These are phyloP conservation scores for Graphilbum fragrans DNA, from an alignment of 2,329 filamentous ascomycete genomes.

Conservation along the genomic window DNA sequence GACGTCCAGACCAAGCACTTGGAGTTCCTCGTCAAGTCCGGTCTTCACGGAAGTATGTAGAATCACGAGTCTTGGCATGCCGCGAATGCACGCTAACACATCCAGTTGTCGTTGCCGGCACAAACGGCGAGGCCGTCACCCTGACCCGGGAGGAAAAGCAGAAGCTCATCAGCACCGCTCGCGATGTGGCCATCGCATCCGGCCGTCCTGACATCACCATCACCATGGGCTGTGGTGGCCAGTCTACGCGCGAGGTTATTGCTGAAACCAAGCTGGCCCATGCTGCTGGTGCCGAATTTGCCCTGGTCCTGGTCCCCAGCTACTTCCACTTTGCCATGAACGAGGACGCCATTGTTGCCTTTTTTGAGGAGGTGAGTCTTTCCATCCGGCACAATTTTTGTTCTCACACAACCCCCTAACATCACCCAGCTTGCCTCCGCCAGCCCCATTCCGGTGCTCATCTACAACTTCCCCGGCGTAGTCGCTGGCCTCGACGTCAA, in stretches of 20 bases:
- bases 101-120: conserved; percentile 53
- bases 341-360: conserved; percentile 44
- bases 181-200: conserved; percentile 42
- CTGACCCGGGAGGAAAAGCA: conserved; percentile 52
- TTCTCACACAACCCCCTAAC: too few species aligned
- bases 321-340: conserved; percentile 58
- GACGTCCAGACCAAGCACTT: conserved; percentile 38
- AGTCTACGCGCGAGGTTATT: conserved; percentile 55
- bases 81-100: neutral
- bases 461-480: conserved; percentile 64
- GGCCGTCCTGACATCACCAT: conserved; percentile 47
- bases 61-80: too few species aligned
- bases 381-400: neutral
- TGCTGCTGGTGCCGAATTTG: conserved; percentile 53
- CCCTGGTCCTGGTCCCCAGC: conserved; percentile 55
- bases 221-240: conserved; percentile 54
- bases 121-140: conserved; percentile 64
- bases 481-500: conserved; percentile 56
- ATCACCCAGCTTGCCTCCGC: conserved; percentile 39
- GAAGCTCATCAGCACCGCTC: conserved; percentile 47
- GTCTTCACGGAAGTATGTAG: conserved; percentile 33
- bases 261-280: conserved; percentile 50
- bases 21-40: conserved; percentile 39
- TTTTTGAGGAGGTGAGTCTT: conserved; percentile 38
- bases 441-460: conserved; percentile 49